A percentile compares a stretch with the other conserved stretches of the same genome.
These are phyloP conservation scores for Rhizopogon sp. DNA, from an alignment of 768 basidiomycete species.

Conservation along the genomic window DNA sequence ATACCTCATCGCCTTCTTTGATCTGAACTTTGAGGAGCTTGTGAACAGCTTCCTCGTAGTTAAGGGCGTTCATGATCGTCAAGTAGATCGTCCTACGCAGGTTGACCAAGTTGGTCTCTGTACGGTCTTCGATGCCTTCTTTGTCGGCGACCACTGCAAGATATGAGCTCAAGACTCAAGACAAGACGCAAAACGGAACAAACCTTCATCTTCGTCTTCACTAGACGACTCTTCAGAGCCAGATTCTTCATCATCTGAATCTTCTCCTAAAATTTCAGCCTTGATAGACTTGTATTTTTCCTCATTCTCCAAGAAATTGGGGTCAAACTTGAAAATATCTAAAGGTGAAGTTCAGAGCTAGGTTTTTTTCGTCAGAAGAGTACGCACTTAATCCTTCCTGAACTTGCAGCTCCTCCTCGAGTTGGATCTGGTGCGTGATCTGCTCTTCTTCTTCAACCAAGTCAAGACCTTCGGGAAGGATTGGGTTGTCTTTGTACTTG, in stretches of 20 bases:
- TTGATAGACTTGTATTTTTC: conserved; percentile 92
- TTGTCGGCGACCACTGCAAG: conserved; percentile 64
- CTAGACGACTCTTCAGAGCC: conserved; percentile 59
- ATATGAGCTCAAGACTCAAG: conserved; percentile 26
- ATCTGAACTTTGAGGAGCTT: conserved; percentile 93
- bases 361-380: not conserved
- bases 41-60: conserved; percentile 98
- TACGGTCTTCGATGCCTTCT: conserved; percentile 90
- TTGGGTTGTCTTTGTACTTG: conserved; percentile 98
- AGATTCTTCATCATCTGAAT: conserved; percentile 67
- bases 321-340: conserved; percentile 96
- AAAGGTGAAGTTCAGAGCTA: conserved; percentile 8
- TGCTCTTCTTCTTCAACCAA: conserved; percentile 98
- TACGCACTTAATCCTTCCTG: conserved; percentile 84
- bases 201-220: conserved; percentile 53
- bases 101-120: conserved; percentile 94
- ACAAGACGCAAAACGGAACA: not conserved
- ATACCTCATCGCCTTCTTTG: conserved; percentile 89
- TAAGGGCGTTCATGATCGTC: conserved; percentile 98
- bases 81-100: conserved; percentile 91
- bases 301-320: conserved; percentile 85
- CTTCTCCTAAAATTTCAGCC: conserved; percentile 89
- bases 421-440: conserved; percentile 87
- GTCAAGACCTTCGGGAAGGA: conserved; percentile 90
- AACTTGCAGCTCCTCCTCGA: conserved; percentile 91